phyloP scores from a whole-genome alignment of 257 asterid genomes.

The Forsythia viridissima region DNA sequence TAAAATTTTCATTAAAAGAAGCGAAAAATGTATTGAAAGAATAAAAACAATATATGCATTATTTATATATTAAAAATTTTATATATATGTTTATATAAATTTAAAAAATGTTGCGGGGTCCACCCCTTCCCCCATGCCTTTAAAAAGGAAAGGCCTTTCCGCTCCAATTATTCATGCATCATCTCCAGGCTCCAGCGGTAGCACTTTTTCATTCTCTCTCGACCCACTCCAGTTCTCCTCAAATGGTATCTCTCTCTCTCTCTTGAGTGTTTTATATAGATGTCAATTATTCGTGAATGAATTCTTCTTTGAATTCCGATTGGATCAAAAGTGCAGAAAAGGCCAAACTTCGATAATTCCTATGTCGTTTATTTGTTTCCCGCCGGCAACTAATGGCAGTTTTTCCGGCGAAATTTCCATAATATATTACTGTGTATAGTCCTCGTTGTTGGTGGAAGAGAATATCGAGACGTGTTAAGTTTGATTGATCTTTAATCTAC shows the following conservation, averaged over 20 bases:
- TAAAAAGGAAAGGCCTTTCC: not conserved
- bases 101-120: too few species aligned
- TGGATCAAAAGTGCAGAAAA: not conserved
- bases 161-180: not conserved
- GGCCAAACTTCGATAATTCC: not conserved
- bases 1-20: too few species aligned
- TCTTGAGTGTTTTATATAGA: too few species aligned
- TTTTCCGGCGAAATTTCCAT: constrained; percentile 17
- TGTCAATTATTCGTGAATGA: not conserved
- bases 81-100: too few species aligned
- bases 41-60: too few species aligned
- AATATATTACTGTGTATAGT: not conserved
- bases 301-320: too few species aligned
- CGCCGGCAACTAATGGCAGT: constrained; percentile 25
- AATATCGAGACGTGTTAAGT: not conserved
- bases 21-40: too few species aligned
- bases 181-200: not conserved
- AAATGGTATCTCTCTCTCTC: constrained; percentile 17
- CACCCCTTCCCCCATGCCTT: not conserved
- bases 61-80: too few species aligned
- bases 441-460: not conserved
- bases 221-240: not conserved
- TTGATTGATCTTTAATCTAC: not conserved
- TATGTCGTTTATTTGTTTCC: constrained; percentile 1
- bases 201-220: not conserved